Conservation (phyloP, 2,329 filamentous ascomycete genomes). For the Tolypocladium endophyticum region DNA sequence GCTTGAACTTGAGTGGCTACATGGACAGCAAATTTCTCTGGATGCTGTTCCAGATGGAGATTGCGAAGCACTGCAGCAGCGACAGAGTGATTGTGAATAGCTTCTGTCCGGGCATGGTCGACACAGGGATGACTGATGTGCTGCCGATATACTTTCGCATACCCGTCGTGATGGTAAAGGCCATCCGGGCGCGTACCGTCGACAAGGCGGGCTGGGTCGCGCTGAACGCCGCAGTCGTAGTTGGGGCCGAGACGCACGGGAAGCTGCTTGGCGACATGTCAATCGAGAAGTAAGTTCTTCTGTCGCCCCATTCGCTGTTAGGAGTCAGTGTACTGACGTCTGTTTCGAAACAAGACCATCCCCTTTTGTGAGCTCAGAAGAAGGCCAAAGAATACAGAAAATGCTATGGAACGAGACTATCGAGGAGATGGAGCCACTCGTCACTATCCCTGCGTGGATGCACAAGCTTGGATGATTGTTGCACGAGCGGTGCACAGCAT, state of each 20-base stretch:
- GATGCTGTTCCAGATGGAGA: background rate
- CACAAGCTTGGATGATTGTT: constrained; percentile 5
- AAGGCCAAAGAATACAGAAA: background rate
- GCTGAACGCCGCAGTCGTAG: background rate
- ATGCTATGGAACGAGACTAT: constrained; percentile 1
- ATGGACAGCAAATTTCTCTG: background rate
- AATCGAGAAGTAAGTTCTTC: background rate
- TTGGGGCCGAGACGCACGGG: background rate
- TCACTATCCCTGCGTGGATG: background rate
- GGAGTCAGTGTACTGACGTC: background rate
- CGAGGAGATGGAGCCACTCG: background rate
- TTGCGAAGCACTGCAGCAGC: background rate
- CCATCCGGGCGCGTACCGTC: background rate
- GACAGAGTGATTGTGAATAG: background rate
- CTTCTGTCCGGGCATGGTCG: background rate
- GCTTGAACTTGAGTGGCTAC: background rate
- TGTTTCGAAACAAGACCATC: background rate
- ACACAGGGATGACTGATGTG: background rate
- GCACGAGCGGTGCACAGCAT: background rate
- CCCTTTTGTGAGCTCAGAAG: background rate
- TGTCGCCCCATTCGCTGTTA: too few relatives aligned
- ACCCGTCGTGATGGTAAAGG: background rate
- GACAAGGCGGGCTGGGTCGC: background rate
- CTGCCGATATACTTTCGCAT: background rate
- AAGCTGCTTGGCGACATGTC: background rate